A percentile compares a stretch with the other conserved stretches of the same genome.
Evolutionary conservation across 371 early-diverging fungal species (phyloP).

Genomic region (Mortierella sp.): DNA sequence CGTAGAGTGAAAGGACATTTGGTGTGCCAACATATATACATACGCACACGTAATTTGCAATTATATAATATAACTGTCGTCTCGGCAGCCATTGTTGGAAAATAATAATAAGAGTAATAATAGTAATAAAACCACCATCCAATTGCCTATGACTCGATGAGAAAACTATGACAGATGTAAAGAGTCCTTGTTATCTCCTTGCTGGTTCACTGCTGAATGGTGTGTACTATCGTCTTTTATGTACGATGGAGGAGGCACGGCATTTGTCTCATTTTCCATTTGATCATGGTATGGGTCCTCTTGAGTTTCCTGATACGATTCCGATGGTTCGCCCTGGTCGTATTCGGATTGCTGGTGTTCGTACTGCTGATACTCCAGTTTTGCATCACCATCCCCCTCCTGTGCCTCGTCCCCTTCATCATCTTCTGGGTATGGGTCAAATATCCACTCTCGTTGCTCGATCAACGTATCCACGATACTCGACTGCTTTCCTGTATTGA

Average conservation of each 20-base stretch:
- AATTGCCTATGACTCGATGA: not conserved
- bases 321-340: not conserved
- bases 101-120: not conserved
- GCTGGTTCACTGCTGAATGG: slow-evolving; percentile 6
- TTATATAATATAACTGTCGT: too few species aligned
- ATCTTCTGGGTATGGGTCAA: slow-evolving; percentile 61
- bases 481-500: slow-evolving; percentile 68
- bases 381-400: not conserved
- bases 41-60: too few species aligned
- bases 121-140: not conserved
- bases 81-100: too few species aligned
- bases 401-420: slow-evolving; percentile 22
- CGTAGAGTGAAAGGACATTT: not conserved
- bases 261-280: not conserved
- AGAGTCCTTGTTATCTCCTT: not conserved
- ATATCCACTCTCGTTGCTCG: slow-evolving; percentile 73
- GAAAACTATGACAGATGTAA: not conserved
- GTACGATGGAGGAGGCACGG: not conserved
- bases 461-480: slow-evolving; percentile 71
- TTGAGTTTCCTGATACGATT: not conserved
- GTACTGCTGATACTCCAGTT: not conserved
- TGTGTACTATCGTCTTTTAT: not conserved
- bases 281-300: too few species aligned
- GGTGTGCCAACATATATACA: not conserved
- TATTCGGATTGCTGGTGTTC: not conserved